Conservation (phyloP, 257 asterid species). For the Capsicum baccatum region DNA sequence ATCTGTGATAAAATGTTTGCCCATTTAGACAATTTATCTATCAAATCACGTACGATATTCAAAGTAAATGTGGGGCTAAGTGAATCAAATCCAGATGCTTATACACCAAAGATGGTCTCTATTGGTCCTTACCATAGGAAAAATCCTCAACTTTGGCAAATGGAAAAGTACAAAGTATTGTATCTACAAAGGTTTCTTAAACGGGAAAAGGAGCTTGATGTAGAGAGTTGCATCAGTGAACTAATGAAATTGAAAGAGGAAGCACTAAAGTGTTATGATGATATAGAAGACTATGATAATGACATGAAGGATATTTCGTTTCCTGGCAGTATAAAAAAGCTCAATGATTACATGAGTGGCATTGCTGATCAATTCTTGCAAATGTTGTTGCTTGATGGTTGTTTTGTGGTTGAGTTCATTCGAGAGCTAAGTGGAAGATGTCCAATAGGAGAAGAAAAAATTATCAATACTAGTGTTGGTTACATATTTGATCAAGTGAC, state of each 20-base stretch:
- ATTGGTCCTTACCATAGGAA: constrained; percentile 34
- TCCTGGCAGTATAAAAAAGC: no score
- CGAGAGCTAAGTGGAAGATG: background rate
- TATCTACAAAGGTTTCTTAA: background rate
- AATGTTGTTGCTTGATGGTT: constrained; percentile 36
- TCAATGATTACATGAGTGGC: background rate
- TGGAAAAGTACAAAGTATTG: constrained; percentile 15
- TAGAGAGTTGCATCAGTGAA: background rate
- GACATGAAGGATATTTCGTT: no score
- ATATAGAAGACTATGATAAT: no score
- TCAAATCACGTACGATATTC: background rate
- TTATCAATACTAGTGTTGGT: background rate
- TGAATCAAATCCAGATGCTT: constrained; percentile 20
- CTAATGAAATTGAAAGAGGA: no score
- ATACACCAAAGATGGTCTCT: constrained; percentile 30
- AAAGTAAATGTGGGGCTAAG: constrained; percentile 20
- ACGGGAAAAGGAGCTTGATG: background rate
- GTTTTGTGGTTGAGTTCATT: constrained; percentile 32
- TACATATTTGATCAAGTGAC: background rate
- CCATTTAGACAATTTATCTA: background rate
- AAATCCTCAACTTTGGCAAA: background rate
- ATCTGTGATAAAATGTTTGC: background rate
- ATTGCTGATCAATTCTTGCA: background rate
- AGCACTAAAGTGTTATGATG: background rate
- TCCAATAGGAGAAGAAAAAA: background rate